Conservation (phyloP, 306 rosid genomes). For the Dicorynia guianensis region DNA sequence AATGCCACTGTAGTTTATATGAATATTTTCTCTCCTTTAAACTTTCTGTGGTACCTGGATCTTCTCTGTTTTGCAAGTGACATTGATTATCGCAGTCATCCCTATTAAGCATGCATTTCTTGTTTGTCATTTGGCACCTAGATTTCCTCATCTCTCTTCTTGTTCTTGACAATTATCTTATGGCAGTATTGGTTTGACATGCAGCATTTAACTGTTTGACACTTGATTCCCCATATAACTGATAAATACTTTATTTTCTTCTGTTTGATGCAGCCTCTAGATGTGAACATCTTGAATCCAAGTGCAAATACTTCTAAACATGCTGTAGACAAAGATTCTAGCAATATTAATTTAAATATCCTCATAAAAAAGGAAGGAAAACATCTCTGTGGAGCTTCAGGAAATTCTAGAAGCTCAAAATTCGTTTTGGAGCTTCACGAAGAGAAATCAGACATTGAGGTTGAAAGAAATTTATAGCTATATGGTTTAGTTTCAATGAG, state of each 20-base stretch:
- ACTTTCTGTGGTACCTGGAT: background rate
- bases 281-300: conserved; percentile 36
- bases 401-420: conserved; percentile 41
- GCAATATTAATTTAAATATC: conserved; percentile 34
- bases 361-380: conserved; percentile 43
- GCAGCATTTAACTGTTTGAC: conserved; percentile 9
- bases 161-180: conserved; percentile 8
- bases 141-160: conserved; percentile 16
- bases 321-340: conserved; percentile 29
- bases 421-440: conserved; percentile 42
- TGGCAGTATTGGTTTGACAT: conserved; percentile 21
- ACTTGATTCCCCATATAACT: conserved; percentile 29
- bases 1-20: no score
- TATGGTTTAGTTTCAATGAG: conserved; percentile 17
- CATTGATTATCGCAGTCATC: conserved; percentile 1
- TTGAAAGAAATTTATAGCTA: conserved; percentile 37
- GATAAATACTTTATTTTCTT: conserved; percentile 25
- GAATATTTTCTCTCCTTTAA: no score
- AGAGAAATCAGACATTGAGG: conserved; percentile 48
- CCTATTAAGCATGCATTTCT: conserved; percentile 24
- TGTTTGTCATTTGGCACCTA: conserved; percentile 27
- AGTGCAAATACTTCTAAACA: conserved; percentile 34
- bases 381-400: conserved; percentile 39
- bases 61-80: conserved; percentile 22
- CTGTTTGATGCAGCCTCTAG: conserved; percentile 41